Evolutionary conservation across 306 rosid species (phyloP).

Genomic region (Rosa lucieae): DNA sequence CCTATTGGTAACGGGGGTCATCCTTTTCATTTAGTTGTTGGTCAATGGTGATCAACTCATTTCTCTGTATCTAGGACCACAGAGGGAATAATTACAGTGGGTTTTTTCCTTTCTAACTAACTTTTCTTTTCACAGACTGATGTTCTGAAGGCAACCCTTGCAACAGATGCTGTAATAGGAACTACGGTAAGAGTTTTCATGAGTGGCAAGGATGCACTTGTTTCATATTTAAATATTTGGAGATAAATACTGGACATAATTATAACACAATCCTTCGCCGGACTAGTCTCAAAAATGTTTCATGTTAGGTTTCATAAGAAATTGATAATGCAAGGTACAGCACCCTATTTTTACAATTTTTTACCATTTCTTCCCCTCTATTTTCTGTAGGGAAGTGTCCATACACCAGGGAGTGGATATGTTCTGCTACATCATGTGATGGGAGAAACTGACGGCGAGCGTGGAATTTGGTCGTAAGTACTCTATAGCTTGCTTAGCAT

Average conservation of each 20-base stretch:
- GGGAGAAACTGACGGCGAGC: constrained; percentile 96
- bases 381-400: constrained; percentile 64
- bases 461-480: constrained; percentile 96
- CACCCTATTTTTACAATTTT: neutral
- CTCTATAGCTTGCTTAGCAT: constrained; percentile 33
- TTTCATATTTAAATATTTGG: neutral
- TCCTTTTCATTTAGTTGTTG: neutral
- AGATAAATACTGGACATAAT: neutral
- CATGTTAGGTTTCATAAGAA: neutral
- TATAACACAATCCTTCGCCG: neutral
- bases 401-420: constrained; percentile 96
- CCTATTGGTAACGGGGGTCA: neutral
- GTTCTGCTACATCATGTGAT: constrained; percentile 95
- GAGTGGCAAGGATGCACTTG: neutral
- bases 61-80: neutral
- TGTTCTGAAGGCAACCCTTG: constrained; percentile 93
- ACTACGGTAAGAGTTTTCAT: constrained; percentile 54
- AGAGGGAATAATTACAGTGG: neutral
- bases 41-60: neutral
- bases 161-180: constrained; percentile 92
- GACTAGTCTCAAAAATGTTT: neutral
- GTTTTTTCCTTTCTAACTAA: neutral
- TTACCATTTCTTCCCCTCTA: neutral
- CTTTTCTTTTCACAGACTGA: constrained; percentile 54
- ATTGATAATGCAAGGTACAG: neutral